These are phyloP conservation scores for Blyttiomyces sp. DNA, from an alignment of 371 early-diverging fungal species.

Conservation along the genomic window DNA sequence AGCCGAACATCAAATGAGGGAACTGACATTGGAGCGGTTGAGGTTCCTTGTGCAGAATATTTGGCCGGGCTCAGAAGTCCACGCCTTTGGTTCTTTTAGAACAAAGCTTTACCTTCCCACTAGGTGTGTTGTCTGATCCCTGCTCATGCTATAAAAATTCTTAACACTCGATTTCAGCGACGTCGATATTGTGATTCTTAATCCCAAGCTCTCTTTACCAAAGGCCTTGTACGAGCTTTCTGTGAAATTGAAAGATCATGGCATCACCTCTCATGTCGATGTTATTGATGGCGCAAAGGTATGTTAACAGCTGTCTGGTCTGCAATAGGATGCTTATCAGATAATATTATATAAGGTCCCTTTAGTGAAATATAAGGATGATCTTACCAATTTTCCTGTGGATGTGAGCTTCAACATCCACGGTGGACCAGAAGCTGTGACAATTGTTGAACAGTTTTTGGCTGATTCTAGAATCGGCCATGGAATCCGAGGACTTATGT, in stretches of 20 bases:
- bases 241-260: constrained; percentile 15
- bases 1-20: constrained; percentile 73
- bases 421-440: constrained; percentile 65
- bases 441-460: constrained; percentile 54
- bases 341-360: constrained; percentile 62
- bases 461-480: constrained; percentile 43
- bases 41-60: constrained; percentile 39
- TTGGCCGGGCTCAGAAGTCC: constrained; percentile 44
- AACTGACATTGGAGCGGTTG: constrained; percentile 64
- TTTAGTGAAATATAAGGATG: constrained; percentile 84
- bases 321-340: not conserved
- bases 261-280: constrained; percentile 30
- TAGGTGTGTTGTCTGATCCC: constrained; percentile 13
- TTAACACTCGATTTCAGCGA: constrained; percentile 49
- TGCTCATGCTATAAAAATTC: not conserved
- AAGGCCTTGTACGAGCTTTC: constrained; percentile 15
- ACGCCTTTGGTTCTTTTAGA: constrained; percentile 82
- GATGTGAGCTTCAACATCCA: constrained; percentile 81
- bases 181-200: constrained; percentile 70
- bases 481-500: constrained; percentile 62
- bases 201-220: constrained; percentile 1
- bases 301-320: constrained; percentile 3
- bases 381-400: constrained; percentile 64
- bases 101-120: constrained; percentile 81
- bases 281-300: constrained; percentile 55